phyloP scores from a whole-genome alignment of 176 grass and related monocot genomes.

The Melocanna baccifera region DNA sequence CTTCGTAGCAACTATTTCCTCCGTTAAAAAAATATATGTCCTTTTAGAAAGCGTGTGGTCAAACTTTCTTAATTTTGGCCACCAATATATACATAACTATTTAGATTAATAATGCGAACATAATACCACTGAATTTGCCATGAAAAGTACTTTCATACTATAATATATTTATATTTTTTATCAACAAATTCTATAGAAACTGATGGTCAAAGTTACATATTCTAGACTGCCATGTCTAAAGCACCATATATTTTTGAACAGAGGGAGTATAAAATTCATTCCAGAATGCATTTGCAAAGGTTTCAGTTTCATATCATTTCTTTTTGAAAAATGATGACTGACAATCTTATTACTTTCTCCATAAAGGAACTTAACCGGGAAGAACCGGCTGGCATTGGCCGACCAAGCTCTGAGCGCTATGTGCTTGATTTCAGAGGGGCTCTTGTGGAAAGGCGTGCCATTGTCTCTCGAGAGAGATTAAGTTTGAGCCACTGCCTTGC shows the following conservation, averaged over 20 bases:
- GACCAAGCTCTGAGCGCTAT: slow-evolving; percentile 70
- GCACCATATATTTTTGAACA: neutral
- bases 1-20: neutral
- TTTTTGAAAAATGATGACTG: neutral
- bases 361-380: slow-evolving; percentile 76
- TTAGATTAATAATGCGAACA: neutral
- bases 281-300: neutral
- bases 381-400: slow-evolving; percentile 74
- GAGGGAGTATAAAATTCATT: neutral
- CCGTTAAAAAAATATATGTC: neutral
- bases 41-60: neutral
- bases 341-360: slow-evolving; percentile 7
- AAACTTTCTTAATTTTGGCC: neutral
- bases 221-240: neutral
- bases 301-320: slow-evolving; percentile 20
- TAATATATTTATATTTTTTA: neutral
- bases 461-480: slow-evolving; percentile 85
- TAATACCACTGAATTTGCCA: neutral
- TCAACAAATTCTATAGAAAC: neutral
- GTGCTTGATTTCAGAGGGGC: slow-evolving; percentile 90
- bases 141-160: neutral
- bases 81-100: neutral
- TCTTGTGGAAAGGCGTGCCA: slow-evolving; percentile 74
- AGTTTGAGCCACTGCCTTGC: slow-evolving; percentile 96
- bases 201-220: neutral